Conservation (phyloP, 2,329 filamentous ascomycete genomes). For the Colletotrichum spaethianum region DNA sequence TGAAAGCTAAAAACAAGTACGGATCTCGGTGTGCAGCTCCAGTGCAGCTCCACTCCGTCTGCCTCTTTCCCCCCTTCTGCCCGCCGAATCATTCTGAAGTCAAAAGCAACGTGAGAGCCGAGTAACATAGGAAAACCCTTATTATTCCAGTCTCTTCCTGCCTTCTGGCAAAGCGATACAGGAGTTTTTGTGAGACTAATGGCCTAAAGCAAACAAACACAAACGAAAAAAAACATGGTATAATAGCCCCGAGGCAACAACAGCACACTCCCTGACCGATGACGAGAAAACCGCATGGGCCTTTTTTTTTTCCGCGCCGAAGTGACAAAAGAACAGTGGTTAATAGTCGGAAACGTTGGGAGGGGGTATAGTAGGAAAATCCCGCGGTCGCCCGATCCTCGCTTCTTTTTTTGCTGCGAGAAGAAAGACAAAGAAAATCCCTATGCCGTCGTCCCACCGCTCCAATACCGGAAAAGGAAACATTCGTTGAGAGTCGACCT, state of each 20-base stretch:
- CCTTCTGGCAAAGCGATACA: background rate
- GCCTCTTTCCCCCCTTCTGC: background rate
- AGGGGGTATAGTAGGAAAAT: constrained; percentile 25
- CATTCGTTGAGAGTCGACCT: background rate
- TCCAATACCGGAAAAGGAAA: background rate
- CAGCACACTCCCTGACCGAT: background rate
- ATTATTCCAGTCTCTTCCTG: background rate
- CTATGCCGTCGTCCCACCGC: background rate
- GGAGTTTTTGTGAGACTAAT: background rate
- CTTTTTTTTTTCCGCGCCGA: constrained; percentile 11
- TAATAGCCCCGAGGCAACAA: constrained; percentile 4
- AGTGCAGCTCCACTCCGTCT: background rate
- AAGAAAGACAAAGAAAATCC: constrained; percentile 23
- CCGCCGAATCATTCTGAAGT: background rate
- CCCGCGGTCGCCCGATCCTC: constrained; percentile 7
- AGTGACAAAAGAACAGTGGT: background rate
- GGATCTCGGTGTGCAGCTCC: background rate
- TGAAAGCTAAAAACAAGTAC: background rate
- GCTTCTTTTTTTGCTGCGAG: constrained; percentile 8
- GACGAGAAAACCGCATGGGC: background rate
- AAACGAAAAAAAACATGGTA: constrained; percentile 22
- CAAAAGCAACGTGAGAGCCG: background rate
- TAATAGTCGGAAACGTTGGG: constrained; percentile 8
- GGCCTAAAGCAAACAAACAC: background rate
- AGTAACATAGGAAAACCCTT: background rate